Evolutionary conservation across 2,329 filamentous ascomycete genomes (phyloP), one percentile per base, ranked within the genome.

Genomic region (Diaporthe nobilis): DNA sequence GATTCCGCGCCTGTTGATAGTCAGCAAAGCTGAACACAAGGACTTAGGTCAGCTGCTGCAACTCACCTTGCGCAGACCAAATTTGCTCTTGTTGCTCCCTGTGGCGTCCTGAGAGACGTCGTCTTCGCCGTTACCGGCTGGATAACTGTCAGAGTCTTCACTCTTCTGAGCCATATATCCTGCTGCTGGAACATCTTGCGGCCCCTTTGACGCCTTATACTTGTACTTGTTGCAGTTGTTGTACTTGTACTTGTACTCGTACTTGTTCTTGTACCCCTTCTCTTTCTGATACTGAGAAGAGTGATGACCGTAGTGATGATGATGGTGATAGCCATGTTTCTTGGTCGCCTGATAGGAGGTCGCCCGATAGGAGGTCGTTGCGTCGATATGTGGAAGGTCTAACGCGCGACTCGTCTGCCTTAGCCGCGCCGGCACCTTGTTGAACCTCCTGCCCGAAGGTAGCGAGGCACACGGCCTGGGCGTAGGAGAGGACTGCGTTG

Each of bases 321-420:
- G 80, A 78, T 81, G 74, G 58, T 80, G 78, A 77, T 83, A 76
- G 75, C 79, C 75, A 75, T 78, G 79, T 74, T 77, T 71, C 70
- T 75, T 78, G 47, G 76, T 60, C 67, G 79, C 71, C 42, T 76
- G 72, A 49, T 67, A 72, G 37, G 34, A 34, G 47, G 76, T 60
- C 65, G 79, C 71, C 42, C 75, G 72, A 55, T 67, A 72, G 37
- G 39, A 76, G n/a, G 39, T 49, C 76, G 80, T 78, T 75, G 83
- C 83, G 80, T 86, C 83, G 81, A 86, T 78, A 83, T 86, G 85
- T 74, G 85, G 76, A 75, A 78, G 81, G 72, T 89, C 87, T 87
- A 88, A 88, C 88, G 83, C 83, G 82, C 84, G 84, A 86, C 85
- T 86, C 83, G 84, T 85, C 82, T 81, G 83, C 82, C 78, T 84